Evolutionary conservation across 192 early-diverging fungal genomes (phyloP), one percentile per base, ranked within the genome.

Genomic region (Backusella westeae): DNA sequence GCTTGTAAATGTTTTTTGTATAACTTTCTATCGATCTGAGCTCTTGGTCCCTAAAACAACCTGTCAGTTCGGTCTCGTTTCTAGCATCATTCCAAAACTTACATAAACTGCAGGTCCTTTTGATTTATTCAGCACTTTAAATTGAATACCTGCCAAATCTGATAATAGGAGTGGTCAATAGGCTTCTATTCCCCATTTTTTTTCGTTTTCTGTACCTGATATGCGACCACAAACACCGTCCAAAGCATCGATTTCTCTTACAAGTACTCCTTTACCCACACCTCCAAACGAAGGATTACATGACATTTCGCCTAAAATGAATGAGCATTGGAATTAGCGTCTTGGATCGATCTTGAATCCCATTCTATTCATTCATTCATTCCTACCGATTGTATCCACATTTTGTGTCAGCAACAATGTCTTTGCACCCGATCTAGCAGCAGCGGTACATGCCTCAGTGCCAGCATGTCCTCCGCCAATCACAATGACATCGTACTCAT

Each of bases 281-380:
- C 94, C 94, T 46, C 94, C 94, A 85, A 95, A 94, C 0, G 94
- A 94, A 34, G 94, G 94, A 74, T 95, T 95, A 78, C 94, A 95
- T 17, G 94, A 95, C 93, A 95, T 92, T 78, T 95, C 94, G 26
- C 94, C 88, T 89, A 77, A 32, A 12, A 29, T 21, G 42, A 56
- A 14, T 49, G 1, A 35, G 7, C 32, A 21, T 35, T 56, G 7
- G 9, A 21, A 7, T 56, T 56, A 56, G 8, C 8, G 21, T 10
- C 9, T 56, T 56, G 34, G 21, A 29, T 69, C 26, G 17, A 15
- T n/a, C 34, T 41, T 23, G n/a, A 21, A 6, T 12, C 29, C 8
- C 1, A n/a, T 14, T 74, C 15, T 39, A 74, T 10, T 7, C 3
- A 71, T 7, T 67, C 42, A 52, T 53, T 17, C 32, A 32, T 32